Evolutionary conservation across 2,329 filamentous ascomycete species (phyloP).

Genomic region (Talaromyces funiculosus): DNA sequence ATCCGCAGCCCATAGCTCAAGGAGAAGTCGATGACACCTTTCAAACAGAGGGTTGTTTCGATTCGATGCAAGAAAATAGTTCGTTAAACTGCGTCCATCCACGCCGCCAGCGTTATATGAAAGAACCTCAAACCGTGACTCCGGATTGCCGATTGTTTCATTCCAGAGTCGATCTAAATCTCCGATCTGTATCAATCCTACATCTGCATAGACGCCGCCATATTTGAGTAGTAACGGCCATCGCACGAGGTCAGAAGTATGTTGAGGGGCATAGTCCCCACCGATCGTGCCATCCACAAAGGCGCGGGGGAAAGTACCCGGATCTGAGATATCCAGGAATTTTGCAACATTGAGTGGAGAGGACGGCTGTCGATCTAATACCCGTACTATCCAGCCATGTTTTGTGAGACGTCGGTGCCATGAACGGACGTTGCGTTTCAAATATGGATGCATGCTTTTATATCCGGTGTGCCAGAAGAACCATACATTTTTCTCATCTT

Average conservation of each 20-base stretch:
- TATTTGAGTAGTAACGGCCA: constrained; percentile 53
- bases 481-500: constrained; percentile 51
- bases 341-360: constrained; percentile 47
- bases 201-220: constrained; percentile 55
- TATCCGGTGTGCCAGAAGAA: constrained; percentile 55
- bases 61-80: constrained; percentile 45
- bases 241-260: constrained; percentile 54
- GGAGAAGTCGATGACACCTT: constrained; percentile 46
- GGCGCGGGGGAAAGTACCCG: constrained; percentile 43
- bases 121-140: constrained; percentile 45
- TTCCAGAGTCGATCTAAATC: constrained; percentile 52
- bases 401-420: constrained; percentile 51
- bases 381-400: constrained; percentile 50
- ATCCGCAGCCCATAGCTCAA: constrained; percentile 47
- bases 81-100: constrained; percentile 37
- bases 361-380: constrained; percentile 42
- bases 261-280: constrained; percentile 49
- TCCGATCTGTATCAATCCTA: constrained; percentile 53
- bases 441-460: constrained; percentile 46
- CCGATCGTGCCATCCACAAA: constrained; percentile 47
- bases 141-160: constrained; percentile 43
- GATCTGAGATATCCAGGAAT: constrained; percentile 45
- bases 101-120: constrained; percentile 41
- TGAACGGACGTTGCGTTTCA: constrained; percentile 48
- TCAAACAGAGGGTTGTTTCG: constrained; percentile 46